Evolutionary conservation across 2,329 filamentous ascomycete genomes (phyloP).

Genomic region (Curvularia hawaiiensis): DNA sequence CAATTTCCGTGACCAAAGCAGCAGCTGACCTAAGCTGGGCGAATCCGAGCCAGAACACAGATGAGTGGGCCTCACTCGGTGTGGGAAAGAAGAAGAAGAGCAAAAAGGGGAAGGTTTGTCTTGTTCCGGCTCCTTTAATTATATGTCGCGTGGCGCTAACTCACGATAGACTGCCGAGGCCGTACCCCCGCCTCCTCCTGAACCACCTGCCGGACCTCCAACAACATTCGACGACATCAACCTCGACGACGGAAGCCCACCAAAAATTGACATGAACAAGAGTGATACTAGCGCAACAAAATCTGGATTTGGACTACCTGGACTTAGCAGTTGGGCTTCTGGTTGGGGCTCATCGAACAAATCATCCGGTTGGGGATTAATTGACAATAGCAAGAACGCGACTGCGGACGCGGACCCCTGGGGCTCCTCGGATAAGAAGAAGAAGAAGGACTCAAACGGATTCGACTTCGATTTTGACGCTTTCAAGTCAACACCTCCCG

Average conservation of each 20-base stretch:
- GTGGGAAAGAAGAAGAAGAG: conserved; percentile 44
- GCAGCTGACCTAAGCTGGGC: conserved; percentile 37
- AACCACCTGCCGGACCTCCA: conserved; percentile 37
- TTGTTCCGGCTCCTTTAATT: conserved; percentile 38
- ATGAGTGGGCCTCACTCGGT: conserved; percentile 40
- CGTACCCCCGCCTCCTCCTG: conserved; percentile 37
- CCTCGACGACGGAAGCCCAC: conserved; percentile 51
- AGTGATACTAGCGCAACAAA: conserved; percentile 38
- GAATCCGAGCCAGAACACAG: conserved; percentile 31
- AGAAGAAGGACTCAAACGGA: conserved; percentile 42
- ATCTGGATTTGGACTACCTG: conserved; percentile 32
- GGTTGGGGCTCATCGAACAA: conserved; percentile 35
- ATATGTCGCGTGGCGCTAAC: conserved; percentile 39
- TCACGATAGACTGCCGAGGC: conserved; percentile 34
- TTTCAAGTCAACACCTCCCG: conserved; percentile 25
- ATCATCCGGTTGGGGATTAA: conserved; percentile 32
- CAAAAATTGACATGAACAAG: conserved; percentile 56
- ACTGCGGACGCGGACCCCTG: conserved; percentile 37
- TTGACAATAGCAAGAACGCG: conserved; percentile 40
- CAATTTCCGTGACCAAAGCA: conserved; percentile 32
- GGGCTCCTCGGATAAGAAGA: conserved; percentile 43
- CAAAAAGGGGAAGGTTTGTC: conserved; percentile 49
- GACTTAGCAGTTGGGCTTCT: conserved; percentile 31
- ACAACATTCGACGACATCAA: conserved; percentile 55
- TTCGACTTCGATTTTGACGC: conserved; percentile 47